A percentile compares a stretch with the other conserved stretches of the same genome.
phyloP scores from a whole-genome alignment of 345 rosid genomes.

The Erodium maritimum region DNA sequence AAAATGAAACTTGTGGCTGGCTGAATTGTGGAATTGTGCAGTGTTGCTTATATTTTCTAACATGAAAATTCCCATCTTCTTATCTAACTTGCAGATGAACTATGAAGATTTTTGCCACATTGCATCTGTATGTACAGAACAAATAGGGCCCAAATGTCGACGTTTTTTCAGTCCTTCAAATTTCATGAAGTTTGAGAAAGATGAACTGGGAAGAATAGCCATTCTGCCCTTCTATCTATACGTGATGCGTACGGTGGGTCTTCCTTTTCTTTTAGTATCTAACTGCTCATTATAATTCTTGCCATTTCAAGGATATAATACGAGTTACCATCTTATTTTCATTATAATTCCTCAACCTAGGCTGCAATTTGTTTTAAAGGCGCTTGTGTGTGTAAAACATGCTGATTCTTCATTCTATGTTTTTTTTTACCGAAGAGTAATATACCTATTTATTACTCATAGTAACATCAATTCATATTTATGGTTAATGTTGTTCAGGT shows the following conservation, averaged over 20 bases:
- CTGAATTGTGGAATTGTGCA: neutral
- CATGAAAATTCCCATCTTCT: neutral
- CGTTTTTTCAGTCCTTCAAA: slow-evolving; percentile 97
- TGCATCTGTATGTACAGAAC: slow-evolving; percentile 92
- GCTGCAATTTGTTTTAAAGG: no score
- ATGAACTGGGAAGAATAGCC: slow-evolving; percentile 97
- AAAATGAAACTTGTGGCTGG: neutral
- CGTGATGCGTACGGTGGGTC: slow-evolving; percentile 95
- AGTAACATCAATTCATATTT: neutral
- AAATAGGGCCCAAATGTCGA: slow-evolving; percentile 94
- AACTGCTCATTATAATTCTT: neutral
- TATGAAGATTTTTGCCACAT: slow-evolving; percentile 99
- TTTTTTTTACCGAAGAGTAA: no score
- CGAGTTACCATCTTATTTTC: no score
- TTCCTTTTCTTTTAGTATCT: neutral
- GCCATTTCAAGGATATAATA: no score
- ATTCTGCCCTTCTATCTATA: slow-evolving; percentile 94
- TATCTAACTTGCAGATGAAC: slow-evolving; percentile 58
- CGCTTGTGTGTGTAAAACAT: neutral
- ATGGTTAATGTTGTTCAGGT: slow-evolving; percentile 42
- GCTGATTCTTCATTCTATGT: no score
- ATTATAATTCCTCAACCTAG: no score
- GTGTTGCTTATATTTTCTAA: slow-evolving; percentile 9
- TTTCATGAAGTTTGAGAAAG: slow-evolving; percentile 99
- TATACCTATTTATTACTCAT: no score